Percentiles rank a stretch among this genome's conserved stretches.
These are phyloP conservation scores for Lentinula boryana DNA, from an alignment of 768 basidiomycete species.

Conservation along the genomic window DNA sequence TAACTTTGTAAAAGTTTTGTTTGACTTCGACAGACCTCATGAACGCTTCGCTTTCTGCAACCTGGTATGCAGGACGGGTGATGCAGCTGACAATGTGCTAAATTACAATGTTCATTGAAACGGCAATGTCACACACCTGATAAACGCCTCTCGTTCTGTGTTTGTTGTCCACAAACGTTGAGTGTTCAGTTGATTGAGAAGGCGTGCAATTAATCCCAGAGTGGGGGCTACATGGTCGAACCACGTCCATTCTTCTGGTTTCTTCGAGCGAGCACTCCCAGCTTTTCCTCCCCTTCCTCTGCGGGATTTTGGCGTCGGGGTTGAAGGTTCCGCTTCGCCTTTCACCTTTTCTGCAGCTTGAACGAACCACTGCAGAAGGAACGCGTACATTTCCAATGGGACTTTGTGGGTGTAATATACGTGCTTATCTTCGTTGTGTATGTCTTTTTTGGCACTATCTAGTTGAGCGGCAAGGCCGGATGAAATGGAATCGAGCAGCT, in stretches of 20 bases:
- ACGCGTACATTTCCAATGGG: slow-evolving; percentile 88
- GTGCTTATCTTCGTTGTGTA: slow-evolving; percentile 64
- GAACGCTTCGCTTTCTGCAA: slow-evolving; percentile 80
- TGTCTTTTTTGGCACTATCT: slow-evolving; percentile 63
- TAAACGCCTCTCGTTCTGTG: slow-evolving; percentile 79
- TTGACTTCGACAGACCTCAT: slow-evolving; percentile 78
- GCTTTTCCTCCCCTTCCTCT: slow-evolving; percentile 58
- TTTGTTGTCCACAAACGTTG: slow-evolving; percentile 89
- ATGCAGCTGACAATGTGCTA: slow-evolving; percentile 54
- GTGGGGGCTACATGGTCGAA: slow-evolving; percentile 64
- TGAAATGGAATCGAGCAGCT: slow-evolving; percentile 80
- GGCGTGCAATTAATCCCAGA: slow-evolving; percentile 66
- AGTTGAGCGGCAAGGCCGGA: slow-evolving; percentile 72
- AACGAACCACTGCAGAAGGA: slow-evolving; percentile 90
- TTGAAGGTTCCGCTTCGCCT: slow-evolving; percentile 37
- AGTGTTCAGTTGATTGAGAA: slow-evolving; percentile 52
- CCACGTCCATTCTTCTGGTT: slow-evolving; percentile 66
- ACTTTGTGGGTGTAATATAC: slow-evolving; percentile 55
- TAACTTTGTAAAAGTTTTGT: slow-evolving; percentile 76
- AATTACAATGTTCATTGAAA: slow-evolving; percentile 1
- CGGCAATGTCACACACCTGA: slow-evolving; percentile 52
- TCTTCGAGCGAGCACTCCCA: slow-evolving; percentile 32
- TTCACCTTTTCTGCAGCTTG: slow-evolving; percentile 74
- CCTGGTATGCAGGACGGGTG: slow-evolving; percentile 80
- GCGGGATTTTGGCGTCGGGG: slow-evolving; percentile 40